These are phyloP conservation scores for Berkeleyomyces rouxiae DNA, from an alignment of 2,329 filamentous ascomycete genomes.

Conservation along the genomic window DNA sequence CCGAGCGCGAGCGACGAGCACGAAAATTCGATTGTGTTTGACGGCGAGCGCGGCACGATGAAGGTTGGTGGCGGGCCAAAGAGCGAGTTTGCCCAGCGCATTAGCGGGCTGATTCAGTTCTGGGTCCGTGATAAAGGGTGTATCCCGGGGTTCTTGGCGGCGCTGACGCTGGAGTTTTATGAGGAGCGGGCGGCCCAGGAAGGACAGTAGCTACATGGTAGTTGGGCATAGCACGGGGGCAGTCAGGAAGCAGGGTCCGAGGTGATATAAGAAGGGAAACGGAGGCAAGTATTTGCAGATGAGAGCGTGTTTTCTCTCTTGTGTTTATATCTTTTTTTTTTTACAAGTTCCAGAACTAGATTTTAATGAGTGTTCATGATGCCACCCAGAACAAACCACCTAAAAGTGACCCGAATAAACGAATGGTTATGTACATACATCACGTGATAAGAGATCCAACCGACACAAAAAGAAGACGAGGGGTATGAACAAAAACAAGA, in stretches of 20 bases:
- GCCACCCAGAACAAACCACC: background rate
- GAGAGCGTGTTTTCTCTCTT: background rate
- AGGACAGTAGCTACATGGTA: background rate
- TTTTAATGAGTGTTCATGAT: background rate
- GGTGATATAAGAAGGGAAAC: background rate
- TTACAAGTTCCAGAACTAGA: background rate
- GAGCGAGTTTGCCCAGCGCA: slow-evolving; percentile 71
- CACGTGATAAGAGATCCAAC: background rate
- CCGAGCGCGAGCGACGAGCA: slow-evolving; percentile 52
- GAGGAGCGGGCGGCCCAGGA: slow-evolving; percentile 41
- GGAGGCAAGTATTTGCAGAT: background rate
- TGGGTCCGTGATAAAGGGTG: slow-evolving; percentile 92
- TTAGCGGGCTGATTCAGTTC: slow-evolving; percentile 75
- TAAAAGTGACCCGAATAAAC: background rate
- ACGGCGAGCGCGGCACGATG: slow-evolving; percentile 91
- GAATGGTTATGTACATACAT: background rate
- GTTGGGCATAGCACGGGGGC: background rate
- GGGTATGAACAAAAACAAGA: background rate
- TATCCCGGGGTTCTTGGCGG: slow-evolving; percentile 83
- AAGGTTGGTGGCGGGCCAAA: slow-evolving; percentile 85
- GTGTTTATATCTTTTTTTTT: background rate
- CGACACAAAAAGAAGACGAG: background rate
- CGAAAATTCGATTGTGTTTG: slow-evolving; percentile 65
- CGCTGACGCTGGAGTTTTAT: slow-evolving; percentile 83
- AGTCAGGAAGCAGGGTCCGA: background rate